A percentile compares a stretch with the other conserved stretches of the same genome.
Conservation (phyloP, 495 filamentous ascomycete species). For the Talaromyces proteolyticus region DNA sequence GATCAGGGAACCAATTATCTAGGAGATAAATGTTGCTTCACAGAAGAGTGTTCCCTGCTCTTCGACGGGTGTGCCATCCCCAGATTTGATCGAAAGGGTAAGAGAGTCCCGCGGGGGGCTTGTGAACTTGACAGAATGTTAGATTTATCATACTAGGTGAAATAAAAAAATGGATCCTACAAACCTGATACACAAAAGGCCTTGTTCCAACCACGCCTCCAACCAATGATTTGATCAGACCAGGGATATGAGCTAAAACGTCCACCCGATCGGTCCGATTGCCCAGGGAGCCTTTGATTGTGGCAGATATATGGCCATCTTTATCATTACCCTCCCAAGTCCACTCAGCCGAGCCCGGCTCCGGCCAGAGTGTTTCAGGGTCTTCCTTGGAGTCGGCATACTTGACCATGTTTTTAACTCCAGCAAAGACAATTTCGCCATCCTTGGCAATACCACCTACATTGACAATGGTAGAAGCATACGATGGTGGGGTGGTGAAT, state of each 20-base stretch:
- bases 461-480: constrained; percentile 64
- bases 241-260: constrained; percentile 78
- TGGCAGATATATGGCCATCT: constrained; percentile 61
- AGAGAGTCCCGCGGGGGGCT: constrained; percentile 36
- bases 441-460: constrained; percentile 66
- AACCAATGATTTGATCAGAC: constrained; percentile 78
- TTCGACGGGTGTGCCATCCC: constrained; percentile 60
- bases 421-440: constrained; percentile 59
- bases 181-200: constrained; percentile 81
- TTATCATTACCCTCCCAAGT: constrained; percentile 61
- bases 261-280: constrained; percentile 65
- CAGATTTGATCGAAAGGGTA: constrained; percentile 63
- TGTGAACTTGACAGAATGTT: constrained; percentile 36
- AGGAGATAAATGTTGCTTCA: constrained; percentile 76
- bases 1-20: not conserved
- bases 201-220: constrained; percentile 68
- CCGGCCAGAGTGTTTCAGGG: constrained; percentile 66
- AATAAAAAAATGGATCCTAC: constrained; percentile 7
- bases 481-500: constrained; percentile 73
- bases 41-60: constrained; percentile 58
- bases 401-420: constrained; percentile 41
- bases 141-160: not conserved
- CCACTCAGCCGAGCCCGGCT: constrained; percentile 57
- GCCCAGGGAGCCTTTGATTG: constrained; percentile 52
- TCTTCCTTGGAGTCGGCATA: constrained; percentile 60